Evolutionary conservation across 352 stramenopile species (phyloP).

Genomic region (Phytophthora fragariae): DNA sequence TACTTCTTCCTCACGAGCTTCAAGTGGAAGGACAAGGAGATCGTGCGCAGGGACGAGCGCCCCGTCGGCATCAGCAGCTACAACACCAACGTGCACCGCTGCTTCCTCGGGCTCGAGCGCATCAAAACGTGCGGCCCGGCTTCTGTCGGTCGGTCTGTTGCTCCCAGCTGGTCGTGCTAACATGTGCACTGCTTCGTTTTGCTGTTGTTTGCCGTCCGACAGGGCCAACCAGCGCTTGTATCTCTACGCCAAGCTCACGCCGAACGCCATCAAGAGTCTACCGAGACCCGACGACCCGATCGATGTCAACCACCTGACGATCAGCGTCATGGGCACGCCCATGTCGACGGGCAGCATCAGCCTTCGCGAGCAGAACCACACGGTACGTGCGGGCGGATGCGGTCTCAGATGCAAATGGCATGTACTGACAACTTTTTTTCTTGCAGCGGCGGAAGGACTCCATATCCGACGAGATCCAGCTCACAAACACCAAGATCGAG

Average conservation of each 20-base stretch:
- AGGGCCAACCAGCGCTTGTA: slow-evolving; percentile 76
- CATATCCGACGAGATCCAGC: slow-evolving; percentile 73
- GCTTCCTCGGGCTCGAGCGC: slow-evolving; percentile 83
- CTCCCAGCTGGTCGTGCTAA: slow-evolving; percentile 4
- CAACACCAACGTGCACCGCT: slow-evolving; percentile 85
- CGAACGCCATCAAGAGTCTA: slow-evolving; percentile 77
- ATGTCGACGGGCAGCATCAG: slow-evolving; percentile 32
- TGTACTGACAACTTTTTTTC: slow-evolving; percentile 14
- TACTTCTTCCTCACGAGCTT: slow-evolving; percentile 91
- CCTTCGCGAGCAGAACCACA: slow-evolving; percentile 37
- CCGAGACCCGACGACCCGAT: slow-evolving; percentile 63
- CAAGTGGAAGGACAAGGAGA: slow-evolving; percentile 89
- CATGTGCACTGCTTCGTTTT: background rate
- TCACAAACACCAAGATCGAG: slow-evolving; percentile 82
- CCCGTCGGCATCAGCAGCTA: slow-evolving; percentile 84
- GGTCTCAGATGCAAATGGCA: background rate
- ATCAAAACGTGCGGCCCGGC: slow-evolving; percentile 67
- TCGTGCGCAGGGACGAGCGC: slow-evolving; percentile 82
- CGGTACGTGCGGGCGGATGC: slow-evolving; percentile 23
- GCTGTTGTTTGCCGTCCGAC: background rate
- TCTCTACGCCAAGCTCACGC: slow-evolving; percentile 84
- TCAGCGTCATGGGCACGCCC: slow-evolving; percentile 67
- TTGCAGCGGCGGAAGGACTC: slow-evolving; percentile 52
- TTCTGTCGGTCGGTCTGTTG: slow-evolving; percentile 5
- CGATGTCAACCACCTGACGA: slow-evolving; percentile 68